A percentile compares a stretch with the other conserved stretches of the same genome.
Evolutionary conservation across 306 rosid species (phyloP).

Genomic region (Fragaria nilgerrensis): DNA sequence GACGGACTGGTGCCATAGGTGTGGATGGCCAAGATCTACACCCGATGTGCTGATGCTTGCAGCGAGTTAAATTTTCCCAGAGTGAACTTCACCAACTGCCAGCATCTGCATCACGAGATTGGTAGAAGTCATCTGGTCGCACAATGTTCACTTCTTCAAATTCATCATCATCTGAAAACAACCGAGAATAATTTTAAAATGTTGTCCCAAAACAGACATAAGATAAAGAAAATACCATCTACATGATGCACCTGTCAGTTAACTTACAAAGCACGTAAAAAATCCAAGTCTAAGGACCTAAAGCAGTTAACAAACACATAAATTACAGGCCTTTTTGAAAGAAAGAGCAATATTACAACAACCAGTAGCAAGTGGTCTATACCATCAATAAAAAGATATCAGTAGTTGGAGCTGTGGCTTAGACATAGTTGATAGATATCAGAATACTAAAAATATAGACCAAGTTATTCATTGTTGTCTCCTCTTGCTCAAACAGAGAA

Average conservation of each 20-base stretch:
- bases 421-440: no score
- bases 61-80: constrained; percentile 17
- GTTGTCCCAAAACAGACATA: constrained; percentile 10
- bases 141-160: constrained; percentile 77
- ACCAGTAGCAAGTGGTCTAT: neutral
- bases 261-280: neutral
- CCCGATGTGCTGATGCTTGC: constrained; percentile 1
- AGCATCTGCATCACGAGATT: constrained; percentile 61
- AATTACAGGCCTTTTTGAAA: constrained; percentile 1
- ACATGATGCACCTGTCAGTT: neutral
- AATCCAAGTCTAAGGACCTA: neutral
- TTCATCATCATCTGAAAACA: constrained; percentile 65
- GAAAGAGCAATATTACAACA: neutral
- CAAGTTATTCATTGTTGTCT: neutral
- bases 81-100: constrained; percentile 50
- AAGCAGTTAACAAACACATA: neutral
- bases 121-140: constrained; percentile 67
- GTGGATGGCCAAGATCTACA: constrained; percentile 8
- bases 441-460: no score
- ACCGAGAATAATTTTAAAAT: constrained; percentile 5
- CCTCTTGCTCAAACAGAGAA: neutral
- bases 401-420: no score
- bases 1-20: neutral
- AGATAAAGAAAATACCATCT: neutral
- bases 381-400: neutral